phyloP scores from a whole-genome alignment of 768 basidiomycete species.

The Rhodotorula kratochvilovae region DNA sequence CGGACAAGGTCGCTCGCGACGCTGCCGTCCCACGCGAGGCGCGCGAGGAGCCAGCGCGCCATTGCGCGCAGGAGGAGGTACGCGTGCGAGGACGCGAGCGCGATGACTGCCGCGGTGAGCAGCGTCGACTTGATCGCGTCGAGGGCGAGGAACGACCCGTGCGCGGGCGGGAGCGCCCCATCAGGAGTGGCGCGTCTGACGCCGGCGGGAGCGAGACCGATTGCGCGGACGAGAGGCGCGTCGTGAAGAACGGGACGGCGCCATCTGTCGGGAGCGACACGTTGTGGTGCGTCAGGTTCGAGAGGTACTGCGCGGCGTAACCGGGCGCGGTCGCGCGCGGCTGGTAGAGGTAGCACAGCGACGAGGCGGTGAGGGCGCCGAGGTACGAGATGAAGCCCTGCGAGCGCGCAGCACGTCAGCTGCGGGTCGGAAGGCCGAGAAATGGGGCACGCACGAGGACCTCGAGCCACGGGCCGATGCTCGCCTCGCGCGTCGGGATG shows the following conservation, averaged over 20 bases:
- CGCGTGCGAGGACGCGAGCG: constrained; percentile 80
- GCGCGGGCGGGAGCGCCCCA: constrained; percentile 29
- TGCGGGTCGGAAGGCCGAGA: not conserved
- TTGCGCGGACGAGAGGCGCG: constrained; percentile 25
- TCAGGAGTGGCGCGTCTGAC: constrained; percentile 10
- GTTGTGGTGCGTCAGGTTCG: constrained; percentile 33
- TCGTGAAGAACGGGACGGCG: constrained; percentile 20
- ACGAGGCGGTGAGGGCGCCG: constrained; percentile 77
- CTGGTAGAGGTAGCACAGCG: constrained; percentile 85
- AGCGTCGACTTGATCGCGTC: constrained; percentile 47
- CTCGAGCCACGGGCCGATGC: constrained; percentile 92
- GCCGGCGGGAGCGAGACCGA: constrained; percentile 2
- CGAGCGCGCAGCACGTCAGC: not conserved
- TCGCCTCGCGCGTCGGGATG: constrained; percentile 77
- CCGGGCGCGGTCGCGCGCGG: constrained; percentile 46
- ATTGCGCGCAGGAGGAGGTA: constrained; percentile 63
- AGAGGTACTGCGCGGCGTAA: constrained; percentile 16
- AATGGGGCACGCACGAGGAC: constrained; percentile 57
- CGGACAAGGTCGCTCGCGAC: constrained; percentile 61
- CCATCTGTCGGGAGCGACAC: constrained; percentile 33
- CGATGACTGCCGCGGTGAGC: constrained; percentile 64
- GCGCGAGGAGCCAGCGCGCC: constrained; percentile 67
- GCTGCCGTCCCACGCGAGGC: constrained; percentile 71
- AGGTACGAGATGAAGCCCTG: constrained; percentile 78
- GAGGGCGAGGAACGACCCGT: constrained; percentile 25